A percentile compares a stretch with the other conserved stretches of the same genome.
These are phyloP conservation scores for Colletotrichum navitas DNA, from an alignment of 2,329 filamentous ascomycete species.

Conservation along the genomic window DNA sequence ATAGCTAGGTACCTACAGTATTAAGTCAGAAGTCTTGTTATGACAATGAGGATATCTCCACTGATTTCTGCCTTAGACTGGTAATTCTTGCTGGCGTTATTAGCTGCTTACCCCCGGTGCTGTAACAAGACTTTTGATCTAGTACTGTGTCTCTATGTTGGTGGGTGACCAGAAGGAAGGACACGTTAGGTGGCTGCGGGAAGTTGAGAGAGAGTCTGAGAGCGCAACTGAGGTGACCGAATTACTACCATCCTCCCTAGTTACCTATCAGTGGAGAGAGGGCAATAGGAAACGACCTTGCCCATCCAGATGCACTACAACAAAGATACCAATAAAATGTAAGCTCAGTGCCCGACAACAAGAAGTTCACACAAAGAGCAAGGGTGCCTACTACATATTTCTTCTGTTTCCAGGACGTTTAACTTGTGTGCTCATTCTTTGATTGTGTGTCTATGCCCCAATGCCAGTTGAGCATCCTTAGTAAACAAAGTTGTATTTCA, in stretches of 20 bases:
- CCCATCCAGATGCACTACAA: not conserved
- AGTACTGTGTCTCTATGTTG: not conserved
- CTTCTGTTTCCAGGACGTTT: not conserved
- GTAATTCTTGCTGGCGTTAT: too few species aligned
- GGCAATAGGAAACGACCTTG: not conserved
- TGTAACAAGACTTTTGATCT: too few species aligned
- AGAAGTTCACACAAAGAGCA: not conserved
- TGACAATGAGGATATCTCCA: too few species aligned
- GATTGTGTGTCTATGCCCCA: not conserved
- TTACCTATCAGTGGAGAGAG: not conserved
- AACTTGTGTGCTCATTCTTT: not conserved
- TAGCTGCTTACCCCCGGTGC: too few species aligned
- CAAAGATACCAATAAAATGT: not conserved
- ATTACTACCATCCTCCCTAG: too few species aligned
- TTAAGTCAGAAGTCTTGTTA: too few species aligned
- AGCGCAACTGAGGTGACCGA: too few species aligned
- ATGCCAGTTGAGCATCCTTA: not conserved
- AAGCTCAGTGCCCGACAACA: not conserved
- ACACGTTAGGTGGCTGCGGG: too few species aligned
- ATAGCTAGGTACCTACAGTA: not conserved
- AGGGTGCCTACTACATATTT: not conserved
- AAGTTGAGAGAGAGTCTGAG: too few species aligned
- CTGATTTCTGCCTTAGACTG: too few species aligned
- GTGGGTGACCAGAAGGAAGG: not conserved
- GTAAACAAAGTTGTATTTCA: not conserved